Conservation (phyloP, 306 rosid species). For the Medicago ruthenica region DNA sequence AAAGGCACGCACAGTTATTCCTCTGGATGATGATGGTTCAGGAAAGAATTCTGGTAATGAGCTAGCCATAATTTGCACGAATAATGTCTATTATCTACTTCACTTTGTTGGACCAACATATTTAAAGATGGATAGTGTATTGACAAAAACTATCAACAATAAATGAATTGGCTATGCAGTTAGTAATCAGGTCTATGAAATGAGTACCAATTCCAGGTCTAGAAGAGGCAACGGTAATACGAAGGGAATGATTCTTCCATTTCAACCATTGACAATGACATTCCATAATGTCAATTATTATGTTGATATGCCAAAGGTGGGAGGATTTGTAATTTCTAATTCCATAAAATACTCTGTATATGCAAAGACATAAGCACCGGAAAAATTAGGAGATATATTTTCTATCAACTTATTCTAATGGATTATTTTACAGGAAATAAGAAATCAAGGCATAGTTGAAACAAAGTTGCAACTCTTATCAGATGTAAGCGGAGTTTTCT, state of each 20-base stretch:
- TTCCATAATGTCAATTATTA: slow-evolving; percentile 81
- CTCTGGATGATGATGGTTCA: slow-evolving; percentile 48
- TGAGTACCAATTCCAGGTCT: slow-evolving; percentile 30
- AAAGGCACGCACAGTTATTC: slow-evolving; percentile 63
- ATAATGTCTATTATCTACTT: background rate
- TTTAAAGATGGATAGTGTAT: slow-evolving; percentile 14
- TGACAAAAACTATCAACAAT: slow-evolving; percentile 18
- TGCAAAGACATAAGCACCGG: slow-evolving; percentile 9
- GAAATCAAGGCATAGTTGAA: slow-evolving; percentile 71
- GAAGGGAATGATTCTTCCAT: slow-evolving; percentile 97
- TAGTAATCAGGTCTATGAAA: slow-evolving; percentile 18
- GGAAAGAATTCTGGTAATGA: slow-evolving; percentile 56
- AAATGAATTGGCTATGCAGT: slow-evolving; percentile 49
- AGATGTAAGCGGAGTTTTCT: slow-evolving; percentile 80
- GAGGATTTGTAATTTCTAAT: slow-evolving; percentile 23
- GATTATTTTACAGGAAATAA: slow-evolving; percentile 59
- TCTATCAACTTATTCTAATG: background rate
- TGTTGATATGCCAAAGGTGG: slow-evolving; percentile 91
- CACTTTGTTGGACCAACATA: slow-evolving; percentile 17
- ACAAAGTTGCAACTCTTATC: slow-evolving; percentile 77
- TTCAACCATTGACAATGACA: slow-evolving; percentile 90
- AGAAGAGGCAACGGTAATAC: slow-evolving; percentile 31
- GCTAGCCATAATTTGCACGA: slow-evolving; percentile 34
- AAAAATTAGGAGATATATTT: slow-evolving; percentile 18
- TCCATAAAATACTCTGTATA: slow-evolving; percentile 4